Evolutionary conservation across 805 yeast genomes (phyloP).

Genomic region (Metschnikowia lochheadii): DNA sequence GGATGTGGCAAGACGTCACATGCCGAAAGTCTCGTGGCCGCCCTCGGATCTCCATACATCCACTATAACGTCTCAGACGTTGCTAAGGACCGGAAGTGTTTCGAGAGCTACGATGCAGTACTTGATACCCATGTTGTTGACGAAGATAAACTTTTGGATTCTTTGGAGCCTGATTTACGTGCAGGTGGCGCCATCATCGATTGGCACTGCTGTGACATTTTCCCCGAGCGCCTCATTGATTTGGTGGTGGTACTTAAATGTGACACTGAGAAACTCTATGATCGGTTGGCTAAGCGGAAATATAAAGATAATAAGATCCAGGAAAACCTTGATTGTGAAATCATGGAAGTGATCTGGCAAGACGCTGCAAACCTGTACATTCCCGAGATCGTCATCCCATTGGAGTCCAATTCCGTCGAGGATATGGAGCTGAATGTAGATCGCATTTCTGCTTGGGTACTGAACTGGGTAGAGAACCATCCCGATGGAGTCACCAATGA

Average conservation of each 20-base stretch:
- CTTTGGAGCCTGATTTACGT: constrained; percentile 69
- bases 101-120: constrained; percentile 80
- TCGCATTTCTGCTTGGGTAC: constrained; percentile 70
- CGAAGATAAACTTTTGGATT: constrained; percentile 83
- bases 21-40: constrained; percentile 53
- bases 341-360: constrained; percentile 84
- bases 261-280: constrained; percentile 66
- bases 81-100: constrained; percentile 72
- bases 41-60: constrained; percentile 41
- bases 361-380: constrained; percentile 85
- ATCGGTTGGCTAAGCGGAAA: constrained; percentile 69
- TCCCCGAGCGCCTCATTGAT: constrained; percentile 90
- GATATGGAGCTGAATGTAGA: constrained; percentile 81
- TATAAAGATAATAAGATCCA: constrained; percentile 78
- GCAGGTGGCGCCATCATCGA: constrained; percentile 89
- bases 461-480: constrained; percentile 63
- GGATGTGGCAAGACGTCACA: constrained; percentile 86
- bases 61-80: constrained; percentile 71
- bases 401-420: constrained; percentile 66
- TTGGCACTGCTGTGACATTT: constrained; percentile 97
- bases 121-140: constrained; percentile 87
- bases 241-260: constrained; percentile 85
- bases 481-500: constrained; percentile 56
- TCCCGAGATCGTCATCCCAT: constrained; percentile 76
- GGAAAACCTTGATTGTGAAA: constrained; percentile 94